These are phyloP conservation scores for Pleurotus ostreatus DNA, from an alignment of 768 basidiomycete genomes.

Conservation along the genomic window DNA sequence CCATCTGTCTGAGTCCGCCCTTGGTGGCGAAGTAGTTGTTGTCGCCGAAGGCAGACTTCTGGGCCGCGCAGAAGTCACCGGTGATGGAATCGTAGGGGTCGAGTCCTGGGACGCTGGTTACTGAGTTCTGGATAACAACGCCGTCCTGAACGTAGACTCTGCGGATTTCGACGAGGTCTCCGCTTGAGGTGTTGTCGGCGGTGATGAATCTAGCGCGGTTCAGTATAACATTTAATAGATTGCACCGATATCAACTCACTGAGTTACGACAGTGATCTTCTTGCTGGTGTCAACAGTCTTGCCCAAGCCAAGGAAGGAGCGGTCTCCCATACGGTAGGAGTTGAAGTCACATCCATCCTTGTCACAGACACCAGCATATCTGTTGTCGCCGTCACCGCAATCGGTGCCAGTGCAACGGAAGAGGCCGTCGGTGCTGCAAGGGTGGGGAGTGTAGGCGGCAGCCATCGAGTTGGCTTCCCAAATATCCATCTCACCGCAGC, in stretches of 20 bases:
- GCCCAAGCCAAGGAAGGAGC: slow-evolving; percentile 43
- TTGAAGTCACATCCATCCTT: slow-evolving; percentile 60
- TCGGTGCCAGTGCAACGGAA: slow-evolving; percentile 37
- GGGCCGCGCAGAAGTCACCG: slow-evolving; percentile 40
- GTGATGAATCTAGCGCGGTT: slow-evolving; percentile 48
- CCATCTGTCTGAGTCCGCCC: slow-evolving; percentile 36
- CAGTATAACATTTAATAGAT: slow-evolving; percentile 26
- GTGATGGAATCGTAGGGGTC: slow-evolving; percentile 41
- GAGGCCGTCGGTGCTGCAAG: slow-evolving; percentile 37
- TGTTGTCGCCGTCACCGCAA: slow-evolving; percentile 32
- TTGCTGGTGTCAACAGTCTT: slow-evolving; percentile 45
- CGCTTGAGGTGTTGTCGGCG: slow-evolving; percentile 36
- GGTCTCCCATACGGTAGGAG: slow-evolving; percentile 51
- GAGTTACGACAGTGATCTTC: slow-evolving; percentile 55
- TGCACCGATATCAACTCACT: slow-evolving; percentile 20
- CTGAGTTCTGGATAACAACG: slow-evolving; percentile 47
- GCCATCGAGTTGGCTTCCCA: slow-evolving; percentile 55
- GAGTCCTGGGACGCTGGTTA: slow-evolving; percentile 41
- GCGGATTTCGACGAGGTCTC: slow-evolving; percentile 49
- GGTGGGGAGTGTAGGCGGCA: slow-evolving; percentile 51
- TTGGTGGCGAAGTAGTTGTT: slow-evolving; percentile 37
- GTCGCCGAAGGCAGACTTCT: slow-evolving; percentile 47
- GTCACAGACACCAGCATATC: slow-evolving; percentile 43
- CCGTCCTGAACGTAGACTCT: slow-evolving; percentile 54
- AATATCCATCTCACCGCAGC: slow-evolving; percentile 59